Evolutionary conservation across 2,329 filamentous ascomycete species (phyloP).

Genomic region (Ceratocystis diversiconidia): DNA sequence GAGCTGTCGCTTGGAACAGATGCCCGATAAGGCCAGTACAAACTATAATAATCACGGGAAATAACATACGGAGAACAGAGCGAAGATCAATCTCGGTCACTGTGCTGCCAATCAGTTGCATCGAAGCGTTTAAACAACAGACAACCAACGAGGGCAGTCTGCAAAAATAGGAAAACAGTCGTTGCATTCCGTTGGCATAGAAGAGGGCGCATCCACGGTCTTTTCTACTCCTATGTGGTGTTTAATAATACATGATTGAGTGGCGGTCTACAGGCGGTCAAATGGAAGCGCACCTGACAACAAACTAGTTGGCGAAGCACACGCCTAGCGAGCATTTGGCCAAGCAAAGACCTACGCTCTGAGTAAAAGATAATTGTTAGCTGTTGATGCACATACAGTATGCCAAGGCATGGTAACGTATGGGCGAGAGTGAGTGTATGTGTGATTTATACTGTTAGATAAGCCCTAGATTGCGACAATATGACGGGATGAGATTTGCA

Average conservation of each 20-base stretch:
- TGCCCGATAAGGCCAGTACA: neutral
- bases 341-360: neutral
- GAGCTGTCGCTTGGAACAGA: neutral
- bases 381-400: neutral
- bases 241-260: too few species aligned
- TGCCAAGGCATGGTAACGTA: neutral
- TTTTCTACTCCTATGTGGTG: too few species aligned
- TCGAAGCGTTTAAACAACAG: too few species aligned
- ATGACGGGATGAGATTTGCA: neutral
- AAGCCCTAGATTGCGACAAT: neutral
- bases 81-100: too few species aligned
- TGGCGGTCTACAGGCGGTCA: neutral
- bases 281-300: neutral
- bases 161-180: too few species aligned
- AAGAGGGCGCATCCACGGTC: too few species aligned
- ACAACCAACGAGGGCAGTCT: too few species aligned
- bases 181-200: too few species aligned
- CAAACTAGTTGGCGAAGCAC: neutral
- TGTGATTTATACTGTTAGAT: neutral
- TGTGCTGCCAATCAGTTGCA: neutral
- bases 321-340: neutral
- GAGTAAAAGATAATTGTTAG: neutral
- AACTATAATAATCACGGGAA: neutral
- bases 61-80: too few species aligned
- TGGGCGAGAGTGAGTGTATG: neutral